A percentile compares a stretch with the other conserved stretches of the same genome.
Evolutionary conservation across 2,329 filamentous ascomycete genomes (phyloP).

Genomic region (Myriangium duriaei): DNA sequence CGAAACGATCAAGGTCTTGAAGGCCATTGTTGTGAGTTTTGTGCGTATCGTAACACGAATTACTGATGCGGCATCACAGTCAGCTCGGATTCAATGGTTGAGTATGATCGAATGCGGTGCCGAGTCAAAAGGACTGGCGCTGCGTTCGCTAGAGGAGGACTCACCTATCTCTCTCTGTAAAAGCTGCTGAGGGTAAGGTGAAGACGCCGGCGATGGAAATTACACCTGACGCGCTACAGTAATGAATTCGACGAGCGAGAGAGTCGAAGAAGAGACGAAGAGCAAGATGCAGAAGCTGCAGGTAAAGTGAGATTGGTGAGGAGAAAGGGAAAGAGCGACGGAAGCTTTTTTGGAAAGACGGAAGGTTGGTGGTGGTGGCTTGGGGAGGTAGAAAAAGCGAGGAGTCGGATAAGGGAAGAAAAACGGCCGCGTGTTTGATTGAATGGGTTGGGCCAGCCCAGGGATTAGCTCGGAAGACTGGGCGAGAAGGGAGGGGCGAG

Average conservation of each 20-base stretch:
- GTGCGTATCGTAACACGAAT: conserved; percentile 1
- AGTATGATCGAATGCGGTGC: no score
- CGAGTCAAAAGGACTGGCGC: no score
- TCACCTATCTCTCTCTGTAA: conserved; percentile 7
- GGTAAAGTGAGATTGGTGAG: not conserved
- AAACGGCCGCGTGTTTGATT: not conserved
- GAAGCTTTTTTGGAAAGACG: not conserved
- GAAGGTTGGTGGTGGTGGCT: not conserved
- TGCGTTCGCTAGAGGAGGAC: conserved; percentile 2
- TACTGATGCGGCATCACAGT: no score
- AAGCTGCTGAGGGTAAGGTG: conserved; percentile 6
- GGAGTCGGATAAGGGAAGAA: not conserved
- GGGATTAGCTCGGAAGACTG: not conserved
- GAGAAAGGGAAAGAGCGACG: not conserved
- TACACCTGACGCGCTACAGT: conserved; percentile 4
- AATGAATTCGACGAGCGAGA: conserved; percentile 2
- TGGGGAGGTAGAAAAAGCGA: not conserved
- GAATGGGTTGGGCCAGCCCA: not conserved
- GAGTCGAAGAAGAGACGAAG: conserved; percentile 1
- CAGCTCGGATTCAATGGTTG: conserved; percentile 5
- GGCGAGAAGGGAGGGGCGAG: not conserved
- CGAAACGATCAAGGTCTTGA: conserved; percentile 44
- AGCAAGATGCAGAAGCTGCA: not conserved
- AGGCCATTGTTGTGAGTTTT: conserved; percentile 32
- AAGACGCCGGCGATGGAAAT: conserved; percentile 7